Conservation (phyloP, 768 basidiomycete species). For the Calocera viscosa region DNA sequence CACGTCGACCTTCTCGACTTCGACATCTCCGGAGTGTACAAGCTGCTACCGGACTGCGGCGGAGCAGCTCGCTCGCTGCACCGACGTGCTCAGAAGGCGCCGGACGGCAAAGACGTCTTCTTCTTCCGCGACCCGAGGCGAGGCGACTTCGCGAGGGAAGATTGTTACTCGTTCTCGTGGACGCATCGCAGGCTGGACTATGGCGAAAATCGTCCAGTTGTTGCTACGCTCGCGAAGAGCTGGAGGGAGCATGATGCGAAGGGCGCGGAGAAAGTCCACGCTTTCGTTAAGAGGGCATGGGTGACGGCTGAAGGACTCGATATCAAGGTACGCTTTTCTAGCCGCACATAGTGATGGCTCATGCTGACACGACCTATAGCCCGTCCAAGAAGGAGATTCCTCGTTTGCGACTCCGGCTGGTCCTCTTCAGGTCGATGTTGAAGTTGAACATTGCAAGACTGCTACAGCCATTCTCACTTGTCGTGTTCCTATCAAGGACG, state of each 20-base stretch:
- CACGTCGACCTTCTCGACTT: slow-evolving; percentile 48
- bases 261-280: slow-evolving; percentile 37
- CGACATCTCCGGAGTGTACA: slow-evolving; percentile 68
- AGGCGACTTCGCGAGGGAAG: slow-evolving; percentile 57
- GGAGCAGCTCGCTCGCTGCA: slow-evolving; percentile 78
- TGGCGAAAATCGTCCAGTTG: slow-evolving; percentile 63
- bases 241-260: slow-evolving; percentile 57
- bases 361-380: slow-evolving; percentile 28
- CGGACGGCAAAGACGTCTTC: slow-evolving; percentile 44
- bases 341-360: not conserved
- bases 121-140: slow-evolving; percentile 69
- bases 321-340: slow-evolving; percentile 39
- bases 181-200: slow-evolving; percentile 67
- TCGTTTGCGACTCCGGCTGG: slow-evolving; percentile 52
- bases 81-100: slow-evolving; percentile 41
- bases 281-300: slow-evolving; percentile 58
- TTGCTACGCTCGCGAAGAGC: slow-evolving; percentile 55
- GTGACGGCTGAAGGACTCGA: slow-evolving; percentile 35
- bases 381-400: slow-evolving; percentile 40
- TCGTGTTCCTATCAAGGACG: slow-evolving; percentile 48
- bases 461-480: slow-evolving; percentile 73
- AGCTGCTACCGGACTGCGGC: slow-evolving; percentile 72
- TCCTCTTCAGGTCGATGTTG: slow-evolving; percentile 38
- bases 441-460: slow-evolving; percentile 51
- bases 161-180: slow-evolving; percentile 75